These are phyloP conservation scores for Crinitomyces ghanaensis DNA, from an alignment of 805 yeast genomes.

Conservation along the genomic window DNA sequence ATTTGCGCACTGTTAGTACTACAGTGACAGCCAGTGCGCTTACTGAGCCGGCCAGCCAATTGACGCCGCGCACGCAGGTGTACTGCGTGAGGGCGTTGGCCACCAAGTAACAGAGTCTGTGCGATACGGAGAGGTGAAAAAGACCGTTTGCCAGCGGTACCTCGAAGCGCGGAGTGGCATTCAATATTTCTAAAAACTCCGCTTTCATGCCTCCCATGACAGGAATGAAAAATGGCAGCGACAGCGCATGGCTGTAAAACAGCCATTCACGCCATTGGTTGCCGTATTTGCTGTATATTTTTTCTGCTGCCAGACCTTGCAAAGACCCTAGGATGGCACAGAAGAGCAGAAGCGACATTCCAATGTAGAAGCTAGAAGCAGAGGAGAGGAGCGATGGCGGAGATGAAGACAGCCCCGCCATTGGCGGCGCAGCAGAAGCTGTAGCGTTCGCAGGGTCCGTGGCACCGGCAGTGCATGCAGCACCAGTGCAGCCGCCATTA, in stretches of 20 bases:
- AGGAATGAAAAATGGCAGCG: constrained; percentile 41
- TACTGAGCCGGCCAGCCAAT: constrained; percentile 43
- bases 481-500: no score
- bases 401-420: no score
- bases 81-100: constrained; percentile 46
- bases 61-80: constrained; percentile 59
- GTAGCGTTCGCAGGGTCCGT: no score
- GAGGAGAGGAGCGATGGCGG: no score
- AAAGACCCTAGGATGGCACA: constrained; percentile 44
- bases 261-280: constrained; percentile 54
- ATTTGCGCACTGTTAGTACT: constrained; percentile 49
- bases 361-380: constrained; percentile 29
- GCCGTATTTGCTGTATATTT: constrained; percentile 38
- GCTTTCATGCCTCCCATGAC: constrained; percentile 25
- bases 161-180: constrained; percentile 9
- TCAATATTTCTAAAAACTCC: constrained; percentile 23
- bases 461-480: no score
- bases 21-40: constrained; percentile 56
- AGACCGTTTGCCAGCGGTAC: constrained; percentile 13
- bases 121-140: constrained; percentile 21
- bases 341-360: constrained; percentile 32
- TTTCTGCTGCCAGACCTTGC: constrained; percentile 49
- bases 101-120: constrained; percentile 24
- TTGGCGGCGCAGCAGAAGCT: no score
- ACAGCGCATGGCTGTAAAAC: constrained; percentile 48